Evolutionary conservation across 2,329 filamentous ascomycete species (phyloP).

Genomic region (Nigrograna mackinnonii): DNA sequence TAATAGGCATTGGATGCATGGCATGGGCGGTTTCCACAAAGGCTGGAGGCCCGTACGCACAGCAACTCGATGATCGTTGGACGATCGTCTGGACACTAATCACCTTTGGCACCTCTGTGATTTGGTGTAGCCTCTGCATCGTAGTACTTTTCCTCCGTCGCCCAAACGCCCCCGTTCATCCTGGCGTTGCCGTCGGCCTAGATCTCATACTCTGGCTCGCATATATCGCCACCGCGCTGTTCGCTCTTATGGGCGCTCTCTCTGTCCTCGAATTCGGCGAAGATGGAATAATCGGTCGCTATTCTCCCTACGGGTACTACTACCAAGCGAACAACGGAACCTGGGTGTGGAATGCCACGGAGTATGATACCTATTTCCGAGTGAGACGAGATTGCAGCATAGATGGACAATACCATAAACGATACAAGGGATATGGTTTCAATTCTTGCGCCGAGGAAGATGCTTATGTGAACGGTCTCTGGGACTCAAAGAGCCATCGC

Average conservation of each 20-base stretch:
- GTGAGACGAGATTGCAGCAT: constrained; percentile 18
- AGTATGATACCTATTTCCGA: constrained; percentile 12
- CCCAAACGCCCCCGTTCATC: constrained; percentile 30
- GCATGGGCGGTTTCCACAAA: constrained; percentile 22
- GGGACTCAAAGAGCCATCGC: constrained; percentile 23
- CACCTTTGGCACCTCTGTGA: constrained; percentile 30
- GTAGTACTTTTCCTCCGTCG: constrained; percentile 24
- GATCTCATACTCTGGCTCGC: constrained; percentile 41
- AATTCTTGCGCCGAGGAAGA: constrained; percentile 30
- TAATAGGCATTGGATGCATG: constrained; percentile 36
- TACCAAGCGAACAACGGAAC: constrained; percentile 27
- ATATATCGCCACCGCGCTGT: constrained; percentile 29
- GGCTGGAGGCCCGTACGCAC: constrained; percentile 7
- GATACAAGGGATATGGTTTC: constrained; percentile 11
- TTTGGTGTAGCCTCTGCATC: constrained; percentile 33
- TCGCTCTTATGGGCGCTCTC: constrained; percentile 20
- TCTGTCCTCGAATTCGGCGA: constrained; percentile 20
- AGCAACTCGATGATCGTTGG: constrained; percentile 17
- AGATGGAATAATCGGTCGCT: constrained; percentile 16
- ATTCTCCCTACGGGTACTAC: constrained; percentile 23
- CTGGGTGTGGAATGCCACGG: constrained; percentile 27
- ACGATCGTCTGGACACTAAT: constrained; percentile 26
- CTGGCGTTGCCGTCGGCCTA: constrained; percentile 35
- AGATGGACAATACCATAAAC: constrained; percentile 1
- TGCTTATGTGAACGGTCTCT: constrained; percentile 33